Conservation (phyloP, 2,329 filamentous ascomycete species). For the Fusarium sp. region DNA sequence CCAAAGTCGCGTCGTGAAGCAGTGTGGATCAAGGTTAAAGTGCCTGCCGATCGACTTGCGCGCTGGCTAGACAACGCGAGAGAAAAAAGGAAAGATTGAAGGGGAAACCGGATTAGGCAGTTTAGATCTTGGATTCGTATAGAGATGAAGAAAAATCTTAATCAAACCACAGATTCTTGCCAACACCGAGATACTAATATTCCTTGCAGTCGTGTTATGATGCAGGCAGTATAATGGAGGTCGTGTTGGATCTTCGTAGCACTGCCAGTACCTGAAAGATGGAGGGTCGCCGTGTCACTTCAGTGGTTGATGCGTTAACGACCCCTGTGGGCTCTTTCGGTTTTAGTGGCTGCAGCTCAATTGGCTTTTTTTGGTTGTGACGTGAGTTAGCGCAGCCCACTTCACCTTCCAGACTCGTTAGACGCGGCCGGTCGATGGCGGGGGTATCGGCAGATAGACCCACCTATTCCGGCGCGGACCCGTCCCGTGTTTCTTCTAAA, state of each 20-base stretch:
- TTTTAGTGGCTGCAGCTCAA: slow-evolving; percentile 30
- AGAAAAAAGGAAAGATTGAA: slow-evolving; percentile 5
- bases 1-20: slow-evolving; percentile 49
- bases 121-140: neutral
- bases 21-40: slow-evolving; percentile 46
- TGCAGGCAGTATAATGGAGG: slow-evolving; percentile 13
- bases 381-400: slow-evolving; percentile 33
- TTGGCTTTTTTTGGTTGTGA: slow-evolving; percentile 8
- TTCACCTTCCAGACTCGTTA: slow-evolving; percentile 6
- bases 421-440: neutral
- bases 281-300: slow-evolving; percentile 39
- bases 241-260: slow-evolving; percentile 18
- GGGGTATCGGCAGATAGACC: neutral
- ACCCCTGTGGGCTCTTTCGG: slow-evolving; percentile 20
- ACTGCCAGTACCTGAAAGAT: slow-evolving; percentile 17
- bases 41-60: slow-evolving; percentile 26
- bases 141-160: neutral
- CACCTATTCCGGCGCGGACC: slow-evolving; percentile 24
- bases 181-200: slow-evolving; percentile 3
- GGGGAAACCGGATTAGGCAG: neutral
- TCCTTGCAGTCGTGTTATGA: slow-evolving; percentile 24
- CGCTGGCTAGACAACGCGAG: slow-evolving; percentile 33
- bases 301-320: slow-evolving; percentile 28
- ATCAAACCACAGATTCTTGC: slow-evolving; percentile 8
- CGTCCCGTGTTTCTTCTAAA: slow-evolving; percentile 8